phyloP scores from a whole-genome alignment of 176 grass and related monocot genomes.

The Pontederia paniculata region DNA sequence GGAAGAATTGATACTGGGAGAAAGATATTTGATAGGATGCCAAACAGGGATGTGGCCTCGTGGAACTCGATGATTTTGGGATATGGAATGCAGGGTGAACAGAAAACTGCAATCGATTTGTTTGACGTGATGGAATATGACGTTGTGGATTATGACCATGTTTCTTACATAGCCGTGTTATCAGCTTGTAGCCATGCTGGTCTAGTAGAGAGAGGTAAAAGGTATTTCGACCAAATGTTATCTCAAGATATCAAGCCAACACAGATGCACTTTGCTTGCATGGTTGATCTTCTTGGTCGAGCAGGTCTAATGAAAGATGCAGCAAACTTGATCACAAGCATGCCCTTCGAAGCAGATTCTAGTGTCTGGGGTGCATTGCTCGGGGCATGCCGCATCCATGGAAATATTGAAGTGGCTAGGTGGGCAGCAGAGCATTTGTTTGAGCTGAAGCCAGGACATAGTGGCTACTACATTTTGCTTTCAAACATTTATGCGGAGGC shows the following conservation, averaged over 20 bases:
- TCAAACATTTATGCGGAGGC: slow-evolving; percentile 77
- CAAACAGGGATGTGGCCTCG: slow-evolving; percentile 48
- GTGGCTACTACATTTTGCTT: slow-evolving; percentile 69
- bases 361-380: slow-evolving; percentile 87
- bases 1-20: slow-evolving; percentile 53
- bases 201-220: slow-evolving; percentile 62
- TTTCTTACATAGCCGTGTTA: slow-evolving; percentile 73
- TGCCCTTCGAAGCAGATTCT: slow-evolving; percentile 67
- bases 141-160: slow-evolving; percentile 56
- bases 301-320: slow-evolving; percentile 48
- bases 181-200: slow-evolving; percentile 75
- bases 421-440: slow-evolving; percentile 78
- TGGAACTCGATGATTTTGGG: slow-evolving; percentile 88
- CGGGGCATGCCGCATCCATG: slow-evolving; percentile 72
- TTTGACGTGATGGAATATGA: slow-evolving; percentile 66
- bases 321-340: slow-evolving; percentile 51
- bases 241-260: slow-evolving; percentile 44
- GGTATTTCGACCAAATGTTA: slow-evolving; percentile 74
- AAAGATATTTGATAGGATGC: slow-evolving; percentile 55
- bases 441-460: slow-evolving; percentile 59
- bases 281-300: slow-evolving; percentile 86
- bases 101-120: slow-evolving; percentile 44
- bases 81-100: slow-evolving; percentile 58
- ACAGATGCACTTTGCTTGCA: slow-evolving; percentile 84
- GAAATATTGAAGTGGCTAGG: slow-evolving; percentile 53